Evolutionary conservation across 1,284 basidiomycete genomes (phyloP).

Genomic region (Rhodotorula sp.): DNA sequence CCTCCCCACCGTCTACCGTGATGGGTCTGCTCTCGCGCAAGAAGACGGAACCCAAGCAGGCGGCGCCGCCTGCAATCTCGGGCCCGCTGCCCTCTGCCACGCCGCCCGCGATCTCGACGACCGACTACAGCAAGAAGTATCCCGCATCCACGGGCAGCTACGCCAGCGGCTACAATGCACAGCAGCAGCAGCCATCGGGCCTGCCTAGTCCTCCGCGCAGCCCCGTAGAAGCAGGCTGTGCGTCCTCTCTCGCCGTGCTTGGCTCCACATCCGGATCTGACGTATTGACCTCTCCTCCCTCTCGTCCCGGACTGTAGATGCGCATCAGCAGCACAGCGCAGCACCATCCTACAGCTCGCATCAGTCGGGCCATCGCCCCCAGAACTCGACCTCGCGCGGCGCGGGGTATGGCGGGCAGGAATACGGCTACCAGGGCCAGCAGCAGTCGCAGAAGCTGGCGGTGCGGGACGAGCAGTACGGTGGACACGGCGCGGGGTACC

Average conservation of each 20-base stretch:
- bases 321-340: constrained; percentile 22
- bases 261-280: not conserved
- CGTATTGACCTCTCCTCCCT: not conserved
- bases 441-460: constrained; percentile 9
- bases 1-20: not conserved
- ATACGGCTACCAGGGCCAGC: constrained; percentile 14
- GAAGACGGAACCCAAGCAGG: constrained; percentile 21
- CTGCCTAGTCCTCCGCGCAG: constrained; percentile 36
- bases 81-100: constrained; percentile 19
- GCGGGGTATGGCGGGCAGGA: constrained; percentile 11
- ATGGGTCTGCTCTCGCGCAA: constrained; percentile 43
- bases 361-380: constrained; percentile 4
- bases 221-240: constrained; percentile 29
- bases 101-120: constrained; percentile 13
- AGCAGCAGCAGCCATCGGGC: constrained; percentile 11
- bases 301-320: not conserved
- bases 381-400: constrained; percentile 6
- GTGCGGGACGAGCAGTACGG: constrained; percentile 17
- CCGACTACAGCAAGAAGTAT: constrained; percentile 26
- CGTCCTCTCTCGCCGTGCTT: constrained; percentile 1
- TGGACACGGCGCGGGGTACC: constrained; percentile 7
- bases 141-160: constrained; percentile 6
- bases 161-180: not conserved
- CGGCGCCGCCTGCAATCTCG: constrained; percentile 34
- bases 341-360: constrained; percentile 7